Evolutionary conservation across 352 stramenopile species (phyloP), one percentile per base, ranked within the genome.

Genomic region (Phytophthora syringae): DNA sequence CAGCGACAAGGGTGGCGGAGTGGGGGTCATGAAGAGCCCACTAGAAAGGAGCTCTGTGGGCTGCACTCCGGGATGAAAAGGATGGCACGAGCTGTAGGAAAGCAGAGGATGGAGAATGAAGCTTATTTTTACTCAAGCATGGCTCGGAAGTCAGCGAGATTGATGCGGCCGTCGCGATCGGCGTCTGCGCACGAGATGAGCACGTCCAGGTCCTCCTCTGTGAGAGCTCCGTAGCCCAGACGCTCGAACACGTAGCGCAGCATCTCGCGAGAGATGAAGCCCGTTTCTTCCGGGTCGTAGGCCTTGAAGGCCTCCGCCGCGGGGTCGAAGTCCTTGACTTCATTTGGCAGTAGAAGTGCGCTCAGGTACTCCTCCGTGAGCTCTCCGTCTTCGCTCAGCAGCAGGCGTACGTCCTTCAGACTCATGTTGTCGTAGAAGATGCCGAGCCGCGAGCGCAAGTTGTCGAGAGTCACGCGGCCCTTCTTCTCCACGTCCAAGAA

Each of bases 241-340:
- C 74, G 66, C 59, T 95, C 80, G 57, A 98, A 97, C 16, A 97
- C 85, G 27, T 82, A 84, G 44, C 74, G 78, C 25, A 97, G 70
- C 74, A 97, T 93, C n/a, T 95, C 74, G 18, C 70, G 74, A 11
- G 80, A 86, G 60, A 89, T 86, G 64, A 84, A 95, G 16, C 92
- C 92, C 20, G 86, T 96, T 52, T 90, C 86, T 6, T 96, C 82
- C 3, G 89, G 89, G 64, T 98, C 90, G 69, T 95, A 97, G 13
- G 83, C 87, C 52, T 92, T 88, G 72, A 97, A 97, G 5, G 92
- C 92, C 52, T 97, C 92, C 22, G 76, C 83, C 32, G 96, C 81
- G 0, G 92, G 89, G 53, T 98, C 92, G 48, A 97, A 98, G 65
- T 96, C 89, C 54, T 89, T 88, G 30, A 97, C 82, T 61, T 97